A percentile compares a stretch with the other conserved stretches of the same genome.
Evolutionary conservation across 2,329 filamentous ascomycete species (phyloP).

Genomic region (Diplodia mutila): DNA sequence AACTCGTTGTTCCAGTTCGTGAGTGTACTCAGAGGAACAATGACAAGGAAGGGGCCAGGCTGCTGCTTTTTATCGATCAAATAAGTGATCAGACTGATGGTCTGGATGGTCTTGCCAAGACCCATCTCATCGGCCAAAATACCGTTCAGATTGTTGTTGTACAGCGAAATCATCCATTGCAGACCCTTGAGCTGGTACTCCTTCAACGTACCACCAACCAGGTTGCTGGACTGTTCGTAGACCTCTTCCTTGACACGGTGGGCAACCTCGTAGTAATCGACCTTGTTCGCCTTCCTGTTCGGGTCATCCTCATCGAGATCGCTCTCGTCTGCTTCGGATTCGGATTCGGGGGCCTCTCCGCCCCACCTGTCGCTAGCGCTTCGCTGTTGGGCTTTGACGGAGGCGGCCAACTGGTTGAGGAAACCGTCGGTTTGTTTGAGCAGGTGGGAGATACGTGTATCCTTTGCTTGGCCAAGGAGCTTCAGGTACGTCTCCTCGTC

Average conservation of each 20-base stretch:
- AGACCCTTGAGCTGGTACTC: slow-evolving; percentile 98
- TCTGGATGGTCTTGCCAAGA: slow-evolving; percentile 99
- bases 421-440: slow-evolving; percentile 97
- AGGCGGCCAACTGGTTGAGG: slow-evolving; percentile 90
- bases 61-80: slow-evolving; percentile 96
- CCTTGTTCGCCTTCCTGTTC: slow-evolving; percentile 72
- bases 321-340: slow-evolving; percentile 66
- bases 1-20: slow-evolving; percentile 99
- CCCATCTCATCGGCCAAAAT: slow-evolving; percentile 99
- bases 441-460: slow-evolving; percentile 97
- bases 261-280: slow-evolving; percentile 98
- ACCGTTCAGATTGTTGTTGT: slow-evolving; percentile 99
- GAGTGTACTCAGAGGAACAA: slow-evolving; percentile 93
- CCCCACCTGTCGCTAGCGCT: slow-evolving; percentile 80
- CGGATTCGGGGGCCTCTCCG: slow-evolving; percentile 57
- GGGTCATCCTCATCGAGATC: slow-evolving; percentile 70
- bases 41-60: slow-evolving; percentile 89
- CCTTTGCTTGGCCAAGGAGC: slow-evolving; percentile 95
- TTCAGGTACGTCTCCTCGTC: slow-evolving; percentile 99
- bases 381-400: slow-evolving; percentile 91
- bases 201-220: slow-evolving; percentile 91
- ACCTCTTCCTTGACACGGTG: slow-evolving; percentile 96
- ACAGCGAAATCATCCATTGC: slow-evolving; percentile 99
- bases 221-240: slow-evolving; percentile 76
- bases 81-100: slow-evolving; percentile 95